These are phyloP conservation scores for Apiospora saccharicola DNA, from an alignment of 2,329 filamentous ascomycete genomes.

Conservation along the genomic window DNA sequence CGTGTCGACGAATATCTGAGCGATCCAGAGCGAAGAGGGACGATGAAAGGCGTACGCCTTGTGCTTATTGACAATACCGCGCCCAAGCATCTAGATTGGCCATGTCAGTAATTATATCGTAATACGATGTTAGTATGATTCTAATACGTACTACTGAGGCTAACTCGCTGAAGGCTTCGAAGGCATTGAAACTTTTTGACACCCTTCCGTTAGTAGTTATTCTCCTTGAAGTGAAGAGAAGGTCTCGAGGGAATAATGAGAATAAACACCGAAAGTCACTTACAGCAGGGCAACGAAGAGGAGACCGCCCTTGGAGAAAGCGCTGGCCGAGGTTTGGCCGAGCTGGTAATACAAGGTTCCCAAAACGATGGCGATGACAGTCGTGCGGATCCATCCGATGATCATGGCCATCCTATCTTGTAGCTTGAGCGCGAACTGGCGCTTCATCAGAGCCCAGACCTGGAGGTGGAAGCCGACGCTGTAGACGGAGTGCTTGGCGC, in stretches of 20 bases:
- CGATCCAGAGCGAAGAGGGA: constrained; percentile 83
- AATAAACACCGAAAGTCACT: too few species aligned
- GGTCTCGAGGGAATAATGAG: too few species aligned
- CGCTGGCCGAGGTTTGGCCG: constrained; percentile 69
- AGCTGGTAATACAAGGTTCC: constrained; percentile 79
- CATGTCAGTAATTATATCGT: too few species aligned
- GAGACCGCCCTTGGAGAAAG: constrained; percentile 83
- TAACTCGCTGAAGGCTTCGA: constrained; percentile 83
- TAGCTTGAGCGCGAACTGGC: constrained; percentile 85
- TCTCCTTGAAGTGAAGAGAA: too few species aligned
- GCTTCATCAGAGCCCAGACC: constrained; percentile 82
- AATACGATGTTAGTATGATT: too few species aligned
- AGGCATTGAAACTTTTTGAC: constrained; percentile 77
- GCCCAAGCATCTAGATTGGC: constrained; percentile 66
- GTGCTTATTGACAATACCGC: constrained; percentile 84
- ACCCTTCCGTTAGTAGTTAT: too few species aligned
- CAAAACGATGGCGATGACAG: constrained; percentile 79
- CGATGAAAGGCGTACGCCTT: constrained; percentile 83
- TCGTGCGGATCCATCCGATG: constrained; percentile 72
- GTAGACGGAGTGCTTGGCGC: constrained; percentile 80
- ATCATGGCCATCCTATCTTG: constrained; percentile 82
- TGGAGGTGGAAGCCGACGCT: constrained; percentile 84
- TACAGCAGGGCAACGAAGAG: constrained; percentile 77
- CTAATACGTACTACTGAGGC: constrained; percentile 56
- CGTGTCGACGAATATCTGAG: constrained; percentile 81